Conservation (phyloP, 2,329 filamentous ascomycete genomes). For the Colletotrichum sp. region DNA sequence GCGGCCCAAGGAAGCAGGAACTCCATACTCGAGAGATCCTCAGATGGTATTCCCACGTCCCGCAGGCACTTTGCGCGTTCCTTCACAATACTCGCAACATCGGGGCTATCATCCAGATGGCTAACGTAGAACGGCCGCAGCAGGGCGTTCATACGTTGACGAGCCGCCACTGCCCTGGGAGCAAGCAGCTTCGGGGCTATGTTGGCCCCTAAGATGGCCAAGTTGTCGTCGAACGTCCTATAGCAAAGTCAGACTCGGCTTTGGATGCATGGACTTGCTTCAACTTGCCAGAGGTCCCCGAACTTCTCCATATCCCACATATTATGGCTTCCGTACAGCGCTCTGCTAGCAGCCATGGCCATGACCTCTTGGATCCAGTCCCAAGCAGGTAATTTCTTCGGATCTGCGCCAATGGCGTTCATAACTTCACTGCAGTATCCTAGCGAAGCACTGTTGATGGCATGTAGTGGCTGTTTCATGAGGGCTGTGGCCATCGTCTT, state of each 20-base stretch:
- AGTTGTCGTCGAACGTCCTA: constrained; percentile 29
- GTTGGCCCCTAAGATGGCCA: constrained; percentile 30
- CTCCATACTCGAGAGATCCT: constrained; percentile 33
- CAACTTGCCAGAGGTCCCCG: constrained; percentile 41
- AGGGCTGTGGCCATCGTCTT: constrained; percentile 38
- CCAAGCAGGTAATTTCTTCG: constrained; percentile 37
- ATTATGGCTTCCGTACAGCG: constrained; percentile 49
- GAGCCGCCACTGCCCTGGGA: constrained; percentile 27
- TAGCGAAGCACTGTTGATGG: constrained; percentile 40
- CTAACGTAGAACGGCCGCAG: constrained; percentile 35
- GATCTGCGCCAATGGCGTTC: constrained; percentile 24
- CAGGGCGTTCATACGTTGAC: constrained; percentile 24
- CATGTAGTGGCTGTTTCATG: constrained; percentile 33
- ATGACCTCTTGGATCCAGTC: constrained; percentile 42
- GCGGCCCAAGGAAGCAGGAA: constrained; percentile 33
- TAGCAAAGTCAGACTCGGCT: not conserved
- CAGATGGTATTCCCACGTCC: constrained; percentile 29
- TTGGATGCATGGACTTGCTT: not conserved
- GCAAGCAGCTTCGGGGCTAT: constrained; percentile 28
- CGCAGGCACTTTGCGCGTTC: constrained; percentile 30
- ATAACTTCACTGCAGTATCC: constrained; percentile 34
- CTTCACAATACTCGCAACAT: constrained; percentile 32
- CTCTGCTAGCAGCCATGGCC: constrained; percentile 39
- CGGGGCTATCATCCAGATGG: constrained; percentile 26
- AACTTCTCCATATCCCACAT: constrained; percentile 25